These are phyloP conservation scores for Fraxinus excelsior DNA, from an alignment of 257 asterid species.

Conservation along the genomic window DNA sequence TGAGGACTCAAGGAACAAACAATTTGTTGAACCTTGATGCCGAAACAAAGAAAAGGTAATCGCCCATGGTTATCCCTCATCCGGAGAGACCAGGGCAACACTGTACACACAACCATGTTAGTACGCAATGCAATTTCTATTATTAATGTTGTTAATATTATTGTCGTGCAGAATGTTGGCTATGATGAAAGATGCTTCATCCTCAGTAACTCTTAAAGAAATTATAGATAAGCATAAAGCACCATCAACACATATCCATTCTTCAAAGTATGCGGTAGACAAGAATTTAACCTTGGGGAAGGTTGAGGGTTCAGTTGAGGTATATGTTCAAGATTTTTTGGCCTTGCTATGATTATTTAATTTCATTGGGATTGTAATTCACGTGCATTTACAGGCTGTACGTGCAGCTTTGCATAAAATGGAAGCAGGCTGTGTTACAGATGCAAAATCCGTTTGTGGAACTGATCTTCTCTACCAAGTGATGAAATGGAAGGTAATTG, in stretches of 20 bases:
- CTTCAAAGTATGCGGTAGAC: slow-evolving; percentile 43
- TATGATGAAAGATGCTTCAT: slow-evolving; percentile 56
- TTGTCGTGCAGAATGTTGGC: slow-evolving; percentile 52
- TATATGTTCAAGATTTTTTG: slow-evolving; percentile 30
- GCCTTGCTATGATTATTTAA: slow-evolving; percentile 9
- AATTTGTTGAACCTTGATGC: slow-evolving; percentile 47
- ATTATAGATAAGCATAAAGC: slow-evolving; percentile 37
- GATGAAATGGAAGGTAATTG: slow-evolving; percentile 67
- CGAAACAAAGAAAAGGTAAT: slow-evolving; percentile 63
- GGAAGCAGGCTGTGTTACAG: slow-evolving; percentile 69
- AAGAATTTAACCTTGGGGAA: slow-evolving; percentile 67
- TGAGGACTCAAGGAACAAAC: slow-evolving; percentile 32
- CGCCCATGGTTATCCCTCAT: background rate
- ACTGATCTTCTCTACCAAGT: slow-evolving; percentile 69
- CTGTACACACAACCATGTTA: background rate
- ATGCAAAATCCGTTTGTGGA: slow-evolving; percentile 83
- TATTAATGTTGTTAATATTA: slow-evolving; percentile 3
- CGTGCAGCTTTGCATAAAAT: slow-evolving; percentile 66
- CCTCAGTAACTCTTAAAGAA: slow-evolving; percentile 53
- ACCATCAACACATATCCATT: slow-evolving; percentile 51
- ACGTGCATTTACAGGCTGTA: slow-evolving; percentile 56
- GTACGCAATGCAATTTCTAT: background rate
- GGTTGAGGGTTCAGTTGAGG: slow-evolving; percentile 79
- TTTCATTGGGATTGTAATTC: slow-evolving; percentile 14
- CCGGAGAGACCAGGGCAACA: background rate